Evolutionary conservation across 2,329 filamentous ascomycete genomes (phyloP).

Genomic region (Teratosphaeria gauchensis): DNA sequence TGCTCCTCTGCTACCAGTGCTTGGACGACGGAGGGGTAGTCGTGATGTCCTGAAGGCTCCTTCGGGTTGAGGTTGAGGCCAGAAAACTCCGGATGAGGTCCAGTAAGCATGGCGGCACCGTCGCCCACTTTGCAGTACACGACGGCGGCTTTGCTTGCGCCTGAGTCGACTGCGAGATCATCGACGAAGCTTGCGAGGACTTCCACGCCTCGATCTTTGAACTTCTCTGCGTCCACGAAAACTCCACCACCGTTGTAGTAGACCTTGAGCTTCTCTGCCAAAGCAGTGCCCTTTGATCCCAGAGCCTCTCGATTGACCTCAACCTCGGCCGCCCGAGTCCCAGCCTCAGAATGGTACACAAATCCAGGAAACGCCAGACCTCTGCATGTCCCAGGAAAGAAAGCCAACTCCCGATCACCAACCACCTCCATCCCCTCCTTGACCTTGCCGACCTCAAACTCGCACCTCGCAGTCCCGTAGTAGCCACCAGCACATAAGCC

Average conservation of each 20-base stretch:
- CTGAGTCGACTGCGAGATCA: constrained; percentile 64
- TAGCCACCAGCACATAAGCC: constrained; percentile 94
- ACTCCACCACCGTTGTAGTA: constrained; percentile 96
- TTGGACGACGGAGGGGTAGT: constrained; percentile 61
- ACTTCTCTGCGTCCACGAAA: constrained; percentile 68
- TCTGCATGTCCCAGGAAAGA: constrained; percentile 79
- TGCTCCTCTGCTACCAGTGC: constrained; percentile 60
- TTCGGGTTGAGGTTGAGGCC: constrained; percentile 64
- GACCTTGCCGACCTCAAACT: constrained; percentile 77
- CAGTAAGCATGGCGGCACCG: constrained; percentile 69
- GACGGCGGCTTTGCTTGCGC: constrained; percentile 56
- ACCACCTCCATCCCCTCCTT: constrained; percentile 66
- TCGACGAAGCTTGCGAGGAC: constrained; percentile 73
- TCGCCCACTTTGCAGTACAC: constrained; percentile 76
- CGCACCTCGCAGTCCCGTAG: constrained; percentile 70
- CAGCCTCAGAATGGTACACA: constrained; percentile 77
- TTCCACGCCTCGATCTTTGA: constrained; percentile 58
- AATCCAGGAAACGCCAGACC: constrained; percentile 86
- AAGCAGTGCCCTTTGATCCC: constrained; percentile 28
- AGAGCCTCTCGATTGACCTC: constrained; percentile 51
- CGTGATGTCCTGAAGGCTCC: constrained; percentile 47
- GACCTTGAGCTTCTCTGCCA: constrained; percentile 54
- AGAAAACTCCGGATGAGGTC: constrained; percentile 92
- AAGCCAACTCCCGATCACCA: constrained; percentile 72
- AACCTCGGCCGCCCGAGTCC: constrained; percentile 63